Evolutionary conservation across 805 yeast species (phyloP).

Genomic region (Scheffersomyces coipomensis): DNA sequence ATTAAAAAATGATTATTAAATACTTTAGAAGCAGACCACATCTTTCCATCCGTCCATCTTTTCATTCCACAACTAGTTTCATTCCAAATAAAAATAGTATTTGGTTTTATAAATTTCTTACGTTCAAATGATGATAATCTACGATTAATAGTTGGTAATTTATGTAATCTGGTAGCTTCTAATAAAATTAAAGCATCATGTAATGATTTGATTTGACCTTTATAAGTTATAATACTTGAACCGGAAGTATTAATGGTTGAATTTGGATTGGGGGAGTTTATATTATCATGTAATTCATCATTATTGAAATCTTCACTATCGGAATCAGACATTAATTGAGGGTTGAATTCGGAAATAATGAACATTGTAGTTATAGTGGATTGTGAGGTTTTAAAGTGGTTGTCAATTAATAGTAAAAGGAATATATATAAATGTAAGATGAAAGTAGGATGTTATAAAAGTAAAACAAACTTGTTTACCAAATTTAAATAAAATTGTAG

Average conservation of each 20-base stretch:
- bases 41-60: constrained; percentile 76
- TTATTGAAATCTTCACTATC: neutral
- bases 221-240: constrained; percentile 53
- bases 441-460: too few species aligned
- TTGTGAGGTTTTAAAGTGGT: too few species aligned
- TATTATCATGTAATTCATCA: neutral
- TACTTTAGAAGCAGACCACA: constrained; percentile 74
- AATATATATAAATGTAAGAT: too few species aligned
- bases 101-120: constrained; percentile 56
- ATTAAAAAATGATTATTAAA: constrained; percentile 51
- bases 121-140: constrained; percentile 59
- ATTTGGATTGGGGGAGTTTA: neutral
- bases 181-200: constrained; percentile 62
- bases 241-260: too few species aligned
- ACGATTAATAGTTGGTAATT: constrained; percentile 58
- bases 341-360: constrained; percentile 5
- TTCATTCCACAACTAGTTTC: constrained; percentile 70
- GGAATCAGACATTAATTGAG: neutral
- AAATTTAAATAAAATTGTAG: too few species aligned
- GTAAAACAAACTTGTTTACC: too few species aligned
- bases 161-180: constrained; percentile 60
- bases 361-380: constrained; percentile 3
- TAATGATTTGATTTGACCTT: constrained; percentile 56
- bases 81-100: constrained; percentile 70
- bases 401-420: neutral